Evolutionary conservation across 2,329 filamentous ascomycete genomes (phyloP), one percentile per base, ranked within the genome.

Genomic region (Dactylellina parvicollis): DNA sequence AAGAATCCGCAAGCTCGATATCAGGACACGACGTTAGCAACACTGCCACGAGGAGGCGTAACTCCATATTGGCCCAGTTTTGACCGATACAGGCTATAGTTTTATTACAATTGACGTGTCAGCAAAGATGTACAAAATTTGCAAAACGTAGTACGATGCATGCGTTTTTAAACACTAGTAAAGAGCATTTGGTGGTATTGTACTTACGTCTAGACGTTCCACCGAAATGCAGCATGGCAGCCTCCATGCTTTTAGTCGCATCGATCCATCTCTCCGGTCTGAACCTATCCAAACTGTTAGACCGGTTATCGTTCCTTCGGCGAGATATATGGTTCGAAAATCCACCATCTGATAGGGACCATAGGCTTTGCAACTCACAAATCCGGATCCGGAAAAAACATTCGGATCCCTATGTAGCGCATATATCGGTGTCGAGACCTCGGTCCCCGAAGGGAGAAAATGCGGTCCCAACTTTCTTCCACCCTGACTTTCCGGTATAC

Each of bases 211-310:
- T 67, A 0, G 52, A 40, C 14, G n/a, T 16, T 49, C 52, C 62
- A 10, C 62, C 62, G 4, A 40, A 57, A 4, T 40, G 3, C 32
- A 59, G 1, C 4, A 50, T 30, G 4, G 42, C 22, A 16, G 50
- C 20, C 30, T 67, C 52, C 62, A 67, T 67, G 2, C 50, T 40
- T 18, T 20, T 50, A 4, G 52, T 67, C 4, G 62, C 5, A 49
- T 59, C 59, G 9, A 59, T 30, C 62, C 62, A 67, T 18, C 62
- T 67, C 32, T 67, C 52, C 5, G 62, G 62, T 26, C 52, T 67
- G 28, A 67, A 59, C 9, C 62, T 67, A 18, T 38, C 10, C n/a
- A n/a, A n/a, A n/a, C n/a, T n/a, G n/a, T n/a, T n/a, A n/a, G n/a
- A n/a, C n/a, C n/a, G n/a, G n/a, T n/a, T n/a, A n/a, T n/a, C n/a